Conservation (phyloP, 805 yeast genomes). For the Sugiyamaella boreocaroliniensis region DNA sequence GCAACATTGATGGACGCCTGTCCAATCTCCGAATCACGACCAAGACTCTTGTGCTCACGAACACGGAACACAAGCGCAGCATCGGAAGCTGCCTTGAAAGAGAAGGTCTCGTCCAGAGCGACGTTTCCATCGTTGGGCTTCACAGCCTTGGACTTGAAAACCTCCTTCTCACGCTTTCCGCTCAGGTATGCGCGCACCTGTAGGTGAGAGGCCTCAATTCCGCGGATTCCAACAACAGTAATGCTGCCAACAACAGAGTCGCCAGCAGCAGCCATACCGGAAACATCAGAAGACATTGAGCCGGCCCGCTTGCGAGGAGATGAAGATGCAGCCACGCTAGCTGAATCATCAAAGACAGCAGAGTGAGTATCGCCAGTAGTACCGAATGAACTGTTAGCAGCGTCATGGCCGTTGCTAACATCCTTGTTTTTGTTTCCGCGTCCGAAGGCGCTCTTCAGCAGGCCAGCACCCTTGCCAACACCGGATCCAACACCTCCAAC, state of each 20-base stretch:
- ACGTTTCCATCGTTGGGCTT: slow-evolving; percentile 44
- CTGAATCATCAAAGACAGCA: slow-evolving; percentile 15
- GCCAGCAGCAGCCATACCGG: slow-evolving; percentile 13
- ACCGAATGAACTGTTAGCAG: slow-evolving; percentile 34
- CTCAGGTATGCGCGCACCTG: slow-evolving; percentile 44
- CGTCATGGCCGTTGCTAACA: slow-evolving; percentile 30
- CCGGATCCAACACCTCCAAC: slow-evolving; percentile 36
- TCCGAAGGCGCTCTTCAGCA: slow-evolving; percentile 36
- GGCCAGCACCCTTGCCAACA: slow-evolving; percentile 16
- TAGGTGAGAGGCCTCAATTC: slow-evolving; percentile 23
- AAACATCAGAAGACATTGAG: slow-evolving; percentile 13
- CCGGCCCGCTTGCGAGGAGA: slow-evolving; percentile 15
- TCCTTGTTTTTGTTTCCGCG: slow-evolving; percentile 29
- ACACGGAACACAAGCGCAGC: slow-evolving; percentile 55
- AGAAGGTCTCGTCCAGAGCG: slow-evolving; percentile 46
- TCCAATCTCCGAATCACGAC: slow-evolving; percentile 62
- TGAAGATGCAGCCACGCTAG: slow-evolving; percentile 4
- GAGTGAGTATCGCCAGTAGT: slow-evolving; percentile 11
- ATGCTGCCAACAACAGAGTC: slow-evolving; percentile 16
- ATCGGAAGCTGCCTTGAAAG: slow-evolving; percentile 60
- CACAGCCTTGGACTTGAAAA: slow-evolving; percentile 56
- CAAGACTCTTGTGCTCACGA: slow-evolving; percentile 62
- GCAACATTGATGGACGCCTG: slow-evolving; percentile 39
- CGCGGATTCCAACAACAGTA: slow-evolving; percentile 19
- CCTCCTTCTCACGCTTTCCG: slow-evolving; percentile 43